Conservation (phyloP, 2,329 filamentous ascomycete species). For the Cercospora nicotianae region DNA sequence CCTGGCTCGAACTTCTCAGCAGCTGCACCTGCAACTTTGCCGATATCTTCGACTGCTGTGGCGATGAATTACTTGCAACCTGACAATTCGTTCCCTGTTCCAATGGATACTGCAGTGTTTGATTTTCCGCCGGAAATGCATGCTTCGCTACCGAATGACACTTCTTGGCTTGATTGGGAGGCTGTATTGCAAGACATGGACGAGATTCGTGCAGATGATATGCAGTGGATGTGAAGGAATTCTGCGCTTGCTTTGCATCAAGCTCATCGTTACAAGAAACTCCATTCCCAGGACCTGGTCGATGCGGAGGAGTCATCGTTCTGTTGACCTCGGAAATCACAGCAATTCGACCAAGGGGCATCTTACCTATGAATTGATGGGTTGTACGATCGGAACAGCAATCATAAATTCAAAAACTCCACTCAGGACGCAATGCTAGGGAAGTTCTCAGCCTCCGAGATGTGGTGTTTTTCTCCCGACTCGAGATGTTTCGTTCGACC, state of each 20-base stretch:
- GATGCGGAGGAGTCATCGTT: too few relatives aligned
- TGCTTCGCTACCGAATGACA: conserved; percentile 23
- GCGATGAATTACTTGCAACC: neutral
- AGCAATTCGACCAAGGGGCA: too few relatives aligned
- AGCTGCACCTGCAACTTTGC: neutral
- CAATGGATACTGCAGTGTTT: conserved; percentile 18
- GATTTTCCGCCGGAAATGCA: conserved; percentile 28
- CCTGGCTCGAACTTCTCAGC: neutral
- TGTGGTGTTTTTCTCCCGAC: too few relatives aligned
- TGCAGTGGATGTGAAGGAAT: conserved; percentile 51
- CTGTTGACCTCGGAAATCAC: too few relatives aligned
- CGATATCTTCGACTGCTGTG: neutral
- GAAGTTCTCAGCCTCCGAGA: too few relatives aligned
- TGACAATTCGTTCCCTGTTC: conserved; percentile 5
- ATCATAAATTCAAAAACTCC: too few relatives aligned
- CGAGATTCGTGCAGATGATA: conserved; percentile 53
- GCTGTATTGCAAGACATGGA: conserved; percentile 38
- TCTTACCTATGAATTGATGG: too few relatives aligned
- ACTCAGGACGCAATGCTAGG: too few relatives aligned
- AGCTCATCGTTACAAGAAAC: neutral
- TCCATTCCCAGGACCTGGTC: neutral
- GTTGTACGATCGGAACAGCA: too few relatives aligned
- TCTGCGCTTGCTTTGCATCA: neutral
- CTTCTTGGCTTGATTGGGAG: conserved; percentile 41
- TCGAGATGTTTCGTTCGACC: too few relatives aligned